A percentile compares a stretch with the other conserved stretches of the same genome.
Conservation (phyloP, 352 stramenopile species). For the Globisporangium echinulatum region DNA sequence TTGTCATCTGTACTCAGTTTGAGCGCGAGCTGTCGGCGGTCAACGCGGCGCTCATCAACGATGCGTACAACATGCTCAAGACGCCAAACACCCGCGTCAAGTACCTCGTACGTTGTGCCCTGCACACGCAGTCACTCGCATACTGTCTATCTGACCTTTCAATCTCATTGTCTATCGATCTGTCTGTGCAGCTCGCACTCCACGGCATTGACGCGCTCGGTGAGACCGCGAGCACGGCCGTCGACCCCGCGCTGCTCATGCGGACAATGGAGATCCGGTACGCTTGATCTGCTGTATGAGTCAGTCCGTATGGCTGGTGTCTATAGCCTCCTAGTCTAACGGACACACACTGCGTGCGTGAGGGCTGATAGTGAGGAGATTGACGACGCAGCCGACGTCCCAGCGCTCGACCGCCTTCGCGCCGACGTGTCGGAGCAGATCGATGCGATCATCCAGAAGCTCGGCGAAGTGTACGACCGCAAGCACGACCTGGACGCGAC, state of each 20-base stretch:
- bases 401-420: constrained; percentile 51
- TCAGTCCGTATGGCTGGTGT: neutral
- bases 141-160: neutral
- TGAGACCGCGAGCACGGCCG: constrained; percentile 64
- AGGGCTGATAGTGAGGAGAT: constrained; percentile 51
- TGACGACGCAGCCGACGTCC: constrained; percentile 40
- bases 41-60: constrained; percentile 78
- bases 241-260: constrained; percentile 75
- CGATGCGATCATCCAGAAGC: constrained; percentile 60
- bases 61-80: constrained; percentile 86
- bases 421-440: constrained; percentile 60
- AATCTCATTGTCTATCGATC: too few relatives aligned
- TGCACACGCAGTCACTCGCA: neutral
- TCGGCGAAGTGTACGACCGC: constrained; percentile 70
- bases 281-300: neutral
- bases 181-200: constrained; percentile 43
- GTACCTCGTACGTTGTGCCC: constrained; percentile 46
- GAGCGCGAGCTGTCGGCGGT: constrained; percentile 73
- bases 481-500: constrained; percentile 72
- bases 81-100: constrained; percentile 80
- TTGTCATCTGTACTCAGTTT: constrained; percentile 28
- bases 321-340: neutral
- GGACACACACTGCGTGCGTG: neutral
- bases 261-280: constrained; percentile 84
- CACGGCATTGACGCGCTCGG: constrained; percentile 78